Evolutionary conservation across 176 grass and related monocot species (phyloP), one percentile per base, ranked within the genome.

Genomic region (Ampelocalamus luodianensis): DNA sequence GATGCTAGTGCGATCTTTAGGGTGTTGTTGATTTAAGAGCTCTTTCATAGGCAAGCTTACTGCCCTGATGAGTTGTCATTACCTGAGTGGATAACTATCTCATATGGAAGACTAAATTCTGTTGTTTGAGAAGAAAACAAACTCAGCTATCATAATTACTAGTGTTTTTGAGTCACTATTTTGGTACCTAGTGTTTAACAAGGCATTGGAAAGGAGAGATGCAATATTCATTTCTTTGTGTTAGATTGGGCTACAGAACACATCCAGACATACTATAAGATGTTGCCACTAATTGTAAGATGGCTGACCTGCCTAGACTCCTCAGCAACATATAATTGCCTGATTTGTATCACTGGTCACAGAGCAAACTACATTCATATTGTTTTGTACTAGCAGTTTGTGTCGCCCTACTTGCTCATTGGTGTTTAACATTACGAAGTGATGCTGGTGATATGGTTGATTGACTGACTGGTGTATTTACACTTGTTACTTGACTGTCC

Each of bases 21-120:
- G n/a, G 8, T 79, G 5, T 26, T 54, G 29, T 83, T 36, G 14
- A 60, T 88, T 79, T n/a, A 79, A 61, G 65, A 51, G 43, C 46
- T 48, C 78, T 61, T n/a, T 71, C 11, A 23, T 60, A 68, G n/a
- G 20, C 64, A 87, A 76, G 53, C 2, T 36, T 54, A 44, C 29
- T 77, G 18, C 18, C 20, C 46, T 79, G 67, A 64, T 86, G 76
- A 39, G 34, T 73, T 32, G 56, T 53, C 6, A 14, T 49, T 62
- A 51, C 17, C 26, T 26, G 40, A 82, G 22, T 42, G 16, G 9
- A 49, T 5, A 69, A 38, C 72, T 79, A 18, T 79, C 26, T 66
- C 17, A 13, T 72, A 76, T 71, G 72, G 64, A 40, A 42, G n/a
- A 53, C 16, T 64, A 20, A 65, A 49, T 60, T 61, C 6, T 77